phyloP scores from a whole-genome alignment of 1,139 yeast species.

The Geotrichum bryndzae region DNA sequence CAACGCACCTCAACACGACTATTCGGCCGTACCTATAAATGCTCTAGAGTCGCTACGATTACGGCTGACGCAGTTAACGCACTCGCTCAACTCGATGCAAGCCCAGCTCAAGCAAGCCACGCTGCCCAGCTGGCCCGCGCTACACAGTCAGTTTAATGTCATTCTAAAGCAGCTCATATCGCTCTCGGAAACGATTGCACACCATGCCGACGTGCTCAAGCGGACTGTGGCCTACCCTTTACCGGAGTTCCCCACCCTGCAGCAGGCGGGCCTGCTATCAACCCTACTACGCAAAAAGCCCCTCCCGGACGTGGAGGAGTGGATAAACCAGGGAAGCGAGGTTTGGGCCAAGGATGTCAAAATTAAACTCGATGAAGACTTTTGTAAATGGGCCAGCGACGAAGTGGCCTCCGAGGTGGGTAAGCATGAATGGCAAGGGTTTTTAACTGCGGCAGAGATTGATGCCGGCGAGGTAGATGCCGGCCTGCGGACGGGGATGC shows the following conservation, averaged over 20 bases:
- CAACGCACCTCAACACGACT: slow-evolving; percentile 17
- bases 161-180: slow-evolving; percentile 75
- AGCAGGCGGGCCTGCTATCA: slow-evolving; percentile 74
- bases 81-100: slow-evolving; percentile 33
- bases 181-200: slow-evolving; percentile 59
- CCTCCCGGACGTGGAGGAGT: slow-evolving; percentile 81
- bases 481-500: slow-evolving; percentile 16
- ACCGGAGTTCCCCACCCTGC: slow-evolving; percentile 75
- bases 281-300: slow-evolving; percentile 81
- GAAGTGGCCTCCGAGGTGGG: slow-evolving; percentile 48
- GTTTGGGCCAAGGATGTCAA: slow-evolving; percentile 7
- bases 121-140: slow-evolving; percentile 42
- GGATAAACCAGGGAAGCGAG: slow-evolving; percentile 52
- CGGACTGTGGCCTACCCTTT: slow-evolving; percentile 76
- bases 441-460: slow-evolving; percentile 48
- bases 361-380: slow-evolving; percentile 18
- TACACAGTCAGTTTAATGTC: slow-evolving; percentile 79
- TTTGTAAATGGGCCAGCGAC: slow-evolving; percentile 55
- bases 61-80: slow-evolving; percentile 48
- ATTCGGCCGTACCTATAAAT: slow-evolving; percentile 49
- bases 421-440: slow-evolving; percentile 58
- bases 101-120: slow-evolving; percentile 34
- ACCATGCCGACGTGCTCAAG: slow-evolving; percentile 52
- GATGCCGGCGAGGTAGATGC: slow-evolving; percentile 38
- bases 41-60: slow-evolving; percentile 56